Percentiles rank a stretch among this genome's conserved stretches.
These are phyloP conservation scores for Fusarium equiseti DNA, from an alignment of 2,329 filamentous ascomycete genomes.

Conservation along the genomic window DNA sequence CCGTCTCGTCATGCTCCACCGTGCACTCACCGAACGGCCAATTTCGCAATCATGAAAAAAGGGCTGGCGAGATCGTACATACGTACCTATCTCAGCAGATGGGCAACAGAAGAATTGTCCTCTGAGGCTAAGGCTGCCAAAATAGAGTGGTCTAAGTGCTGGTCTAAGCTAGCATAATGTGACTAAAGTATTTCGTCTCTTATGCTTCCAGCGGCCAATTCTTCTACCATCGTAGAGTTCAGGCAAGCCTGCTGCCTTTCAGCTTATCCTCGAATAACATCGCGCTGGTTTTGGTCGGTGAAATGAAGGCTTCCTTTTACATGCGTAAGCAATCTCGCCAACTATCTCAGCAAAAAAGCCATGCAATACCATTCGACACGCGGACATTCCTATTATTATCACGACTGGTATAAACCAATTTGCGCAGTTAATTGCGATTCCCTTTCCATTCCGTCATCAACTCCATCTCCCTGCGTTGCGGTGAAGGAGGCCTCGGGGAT, in stretches of 20 bases:
- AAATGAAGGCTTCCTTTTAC: constrained; percentile 26
- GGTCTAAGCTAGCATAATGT: neutral
- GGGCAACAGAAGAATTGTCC: neutral
- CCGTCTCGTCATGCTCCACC: constrained; percentile 38
- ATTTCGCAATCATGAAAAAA: constrained; percentile 39
- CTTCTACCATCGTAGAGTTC: neutral
- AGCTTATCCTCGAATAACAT: constrained; percentile 33
- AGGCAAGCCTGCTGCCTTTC: constrained; percentile 24
- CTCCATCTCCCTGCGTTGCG: constrained; percentile 37
- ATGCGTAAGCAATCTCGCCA: constrained; percentile 41
- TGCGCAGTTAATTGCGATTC: constrained; percentile 42
- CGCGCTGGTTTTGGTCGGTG: constrained; percentile 7
- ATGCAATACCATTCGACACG: constrained; percentile 24
- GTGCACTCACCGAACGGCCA: constrained; percentile 26
- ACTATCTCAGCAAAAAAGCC: constrained; percentile 13
- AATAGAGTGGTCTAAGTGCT: neutral
- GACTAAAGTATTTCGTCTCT: neutral
- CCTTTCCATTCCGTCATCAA: constrained; percentile 35
- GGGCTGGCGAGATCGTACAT: constrained; percentile 34
- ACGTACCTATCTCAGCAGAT: neutral
- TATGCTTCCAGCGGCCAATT: neutral
- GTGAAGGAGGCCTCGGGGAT: constrained; percentile 30
- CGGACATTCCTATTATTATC: constrained; percentile 39
- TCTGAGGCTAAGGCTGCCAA: neutral
- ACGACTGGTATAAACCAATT: constrained; percentile 40